A percentile compares a stretch with the other conserved stretches of the same genome.
phyloP scores from a whole-genome alignment of 768 basidiomycete genomes.

The Collybiopsis luxurians region DNA sequence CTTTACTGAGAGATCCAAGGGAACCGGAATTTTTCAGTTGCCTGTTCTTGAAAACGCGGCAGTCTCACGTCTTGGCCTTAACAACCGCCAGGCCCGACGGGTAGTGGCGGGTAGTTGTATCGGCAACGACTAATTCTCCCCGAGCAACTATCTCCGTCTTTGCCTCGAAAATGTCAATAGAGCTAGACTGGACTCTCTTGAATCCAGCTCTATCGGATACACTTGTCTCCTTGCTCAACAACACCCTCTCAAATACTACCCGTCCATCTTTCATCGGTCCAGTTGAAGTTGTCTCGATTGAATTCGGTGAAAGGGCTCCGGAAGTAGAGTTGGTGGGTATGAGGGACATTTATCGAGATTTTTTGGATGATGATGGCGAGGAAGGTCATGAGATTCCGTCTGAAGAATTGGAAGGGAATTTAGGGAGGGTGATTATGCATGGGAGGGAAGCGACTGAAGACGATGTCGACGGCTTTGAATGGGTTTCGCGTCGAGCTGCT shows the following conservation, averaged over 20 bases:
- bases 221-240: conserved; percentile 76
- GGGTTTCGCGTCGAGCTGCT: conserved; percentile 69
- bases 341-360: conserved; percentile 92
- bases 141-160: too few relatives aligned
- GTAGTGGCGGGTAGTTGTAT: too few relatives aligned
- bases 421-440: too few relatives aligned
- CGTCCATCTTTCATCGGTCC: conserved; percentile 97
- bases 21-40: too few relatives aligned
- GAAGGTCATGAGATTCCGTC: conserved; percentile 48
- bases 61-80: too few relatives aligned
- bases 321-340: conserved; percentile 90
- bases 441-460: conserved; percentile 24
- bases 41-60: too few relatives aligned
- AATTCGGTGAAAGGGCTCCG: conserved; percentile 82
- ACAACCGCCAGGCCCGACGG: too few relatives aligned
- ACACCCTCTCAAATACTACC: conserved; percentile 63
- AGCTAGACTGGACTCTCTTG: conserved; percentile 89
- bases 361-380: conserved; percentile 81
- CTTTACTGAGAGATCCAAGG: too few relatives aligned
- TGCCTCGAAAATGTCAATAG: conserved; percentile 89
- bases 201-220: conserved; percentile 66
- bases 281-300: conserved; percentile 79
- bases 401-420: conserved; percentile 43
- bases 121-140: too few relatives aligned
- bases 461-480: conserved; percentile 80